Conservation (phyloP, 805 yeast species). For the Candida maris region DNA sequence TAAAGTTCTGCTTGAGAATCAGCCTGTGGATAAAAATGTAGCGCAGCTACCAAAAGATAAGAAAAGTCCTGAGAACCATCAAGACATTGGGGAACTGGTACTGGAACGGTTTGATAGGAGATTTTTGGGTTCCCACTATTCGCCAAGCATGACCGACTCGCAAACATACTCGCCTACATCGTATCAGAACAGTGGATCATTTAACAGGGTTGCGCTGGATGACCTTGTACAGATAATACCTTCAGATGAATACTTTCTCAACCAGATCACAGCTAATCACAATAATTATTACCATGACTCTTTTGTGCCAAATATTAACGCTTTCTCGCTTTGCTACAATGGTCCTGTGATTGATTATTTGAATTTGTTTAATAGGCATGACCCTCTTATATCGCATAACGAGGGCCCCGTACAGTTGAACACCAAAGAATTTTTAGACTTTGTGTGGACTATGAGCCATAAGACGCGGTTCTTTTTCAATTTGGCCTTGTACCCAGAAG, state of each 20-base stretch:
- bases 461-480: constrained; percentile 3
- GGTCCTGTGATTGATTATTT: neutral
- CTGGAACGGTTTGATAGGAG: no score
- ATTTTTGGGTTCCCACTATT: no score
- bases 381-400: neutral
- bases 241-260: neutral
- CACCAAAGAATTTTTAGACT: constrained; percentile 1
- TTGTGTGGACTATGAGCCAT: constrained; percentile 4
- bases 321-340: neutral
- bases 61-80: no score
- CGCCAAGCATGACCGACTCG: no score
- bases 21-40: no score
- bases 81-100: no score
- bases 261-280: neutral
- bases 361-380: neutral
- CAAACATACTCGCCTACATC: neutral
- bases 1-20: no score
- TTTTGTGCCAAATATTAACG: neutral
- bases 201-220: neutral
- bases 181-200: neutral
- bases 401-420: neutral
- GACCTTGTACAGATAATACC: neutral
- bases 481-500: constrained; percentile 1
- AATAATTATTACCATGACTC: neutral
- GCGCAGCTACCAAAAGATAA: no score